phyloP scores from a whole-genome alignment of 2,329 filamentous ascomycete genomes.

The Colletotrichum salicis region DNA sequence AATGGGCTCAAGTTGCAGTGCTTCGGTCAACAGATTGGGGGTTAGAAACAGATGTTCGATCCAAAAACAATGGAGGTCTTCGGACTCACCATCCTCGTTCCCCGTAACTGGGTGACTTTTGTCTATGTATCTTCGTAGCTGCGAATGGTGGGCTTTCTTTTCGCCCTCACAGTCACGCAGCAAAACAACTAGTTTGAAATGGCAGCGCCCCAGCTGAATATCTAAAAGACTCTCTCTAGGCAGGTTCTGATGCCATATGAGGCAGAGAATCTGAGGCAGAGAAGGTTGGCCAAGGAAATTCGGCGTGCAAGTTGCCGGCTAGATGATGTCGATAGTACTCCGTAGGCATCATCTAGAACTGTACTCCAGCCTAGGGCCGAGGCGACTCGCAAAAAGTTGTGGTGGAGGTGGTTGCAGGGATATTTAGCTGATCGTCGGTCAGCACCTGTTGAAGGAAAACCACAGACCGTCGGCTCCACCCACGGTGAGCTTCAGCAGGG shows the following conservation, averaged over 20 bases:
- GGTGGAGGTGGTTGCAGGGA: conserved; percentile 5
- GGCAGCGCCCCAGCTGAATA: not conserved
- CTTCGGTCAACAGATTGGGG: not conserved
- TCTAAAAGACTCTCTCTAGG: not conserved
- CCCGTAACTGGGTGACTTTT: not conserved
- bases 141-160: not conserved
- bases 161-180: not conserved
- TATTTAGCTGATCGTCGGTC: conserved; percentile 22
- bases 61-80: not conserved
- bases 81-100: not conserved
- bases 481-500: conserved; percentile 4
- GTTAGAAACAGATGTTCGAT: not conserved
- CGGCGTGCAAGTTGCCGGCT: not conserved
- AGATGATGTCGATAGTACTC: not conserved
- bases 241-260: not conserved
- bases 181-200: not conserved
- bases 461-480: conserved; percentile 9
- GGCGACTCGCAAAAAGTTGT: not conserved
- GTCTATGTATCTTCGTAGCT: not conserved
- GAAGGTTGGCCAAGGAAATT: not conserved
- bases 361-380: not conserved
- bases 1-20: not conserved
- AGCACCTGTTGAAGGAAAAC: conserved; percentile 1
- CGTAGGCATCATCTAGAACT: not conserved
- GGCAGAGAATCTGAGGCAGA: no score